Base-by-base conservation (phyloP, 2,329 filamentous ascomycete genomes). In the Pseudogymnoascus sp. region DNA sequence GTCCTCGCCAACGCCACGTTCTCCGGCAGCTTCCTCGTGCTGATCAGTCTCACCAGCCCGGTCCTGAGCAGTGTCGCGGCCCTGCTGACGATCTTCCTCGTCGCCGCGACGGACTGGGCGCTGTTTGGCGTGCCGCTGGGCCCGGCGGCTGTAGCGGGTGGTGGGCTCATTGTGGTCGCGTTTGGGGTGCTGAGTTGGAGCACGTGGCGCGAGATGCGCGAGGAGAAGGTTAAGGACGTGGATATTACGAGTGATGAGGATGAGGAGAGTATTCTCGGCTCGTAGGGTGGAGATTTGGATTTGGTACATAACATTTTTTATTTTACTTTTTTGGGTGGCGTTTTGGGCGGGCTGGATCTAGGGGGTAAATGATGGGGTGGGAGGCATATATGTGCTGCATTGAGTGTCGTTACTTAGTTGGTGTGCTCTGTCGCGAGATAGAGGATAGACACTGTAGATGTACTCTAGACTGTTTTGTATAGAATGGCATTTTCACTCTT, bases 1-100 rank as follows among this genome's bases (percentile, higher is more conserved):
- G 89, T 96, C 1, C 72, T 94, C 60, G 86, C 92, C 68, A 99
- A 97, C 78, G 92, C 92, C 52, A 88, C 85, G 0, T 99, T 99
- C 73, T 94, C 92, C 10, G 94, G 94, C 23, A 91, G 88, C 19
- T 97, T 97, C 79, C 81, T 97, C 6, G 89, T 96, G 35, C 82
- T 99, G 61, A 97, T 99, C 71, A 92, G 88, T 14, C 81, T 99
- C 29, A 99, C 94, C 0, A 93, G 89, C 16, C 94, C 94, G 0
- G 94, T 99, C 2, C 80, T 99, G 4, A 93, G 89, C 63, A 95
- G 90, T 16, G 94, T 99, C 10, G 94, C 94, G 0, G 91, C 93
- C 2, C 83, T 99, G 31, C 80, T 99, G 55, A 99, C 94, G 21
- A 99, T 99, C 68, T 97, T 99, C 80, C 85, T 97, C 65, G 94